Evolutionary conservation across 148 eudicot species (phyloP), one percentile per base, ranked within the genome.

Genomic region (Cornus kousa): DNA sequence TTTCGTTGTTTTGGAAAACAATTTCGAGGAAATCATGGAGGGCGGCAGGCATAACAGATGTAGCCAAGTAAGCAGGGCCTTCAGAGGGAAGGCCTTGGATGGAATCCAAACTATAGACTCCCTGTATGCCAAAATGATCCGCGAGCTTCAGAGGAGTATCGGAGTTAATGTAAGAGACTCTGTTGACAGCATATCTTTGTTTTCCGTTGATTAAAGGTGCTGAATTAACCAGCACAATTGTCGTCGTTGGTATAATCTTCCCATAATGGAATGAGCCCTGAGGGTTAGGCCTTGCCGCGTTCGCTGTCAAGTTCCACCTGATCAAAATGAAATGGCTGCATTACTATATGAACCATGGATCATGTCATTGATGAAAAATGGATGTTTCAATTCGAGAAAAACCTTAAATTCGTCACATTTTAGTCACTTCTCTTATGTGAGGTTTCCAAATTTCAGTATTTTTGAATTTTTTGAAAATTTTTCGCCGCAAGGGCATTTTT

Each of bases 191-290:
- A 81, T 90, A 97, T 10, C 97, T 82, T 78, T 83, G 90, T 66
- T 90, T 97, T 71, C 98, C 97, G 5, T 82, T 87, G 77, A 94
- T 90, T 57, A 87, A 69, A 66, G 92, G 88, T 6, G 97, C 93
- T 55, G 97, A 87, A 77, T 90, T 96, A 23, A 88, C 91, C 64
- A 96, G 84, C 37, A 94, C 84, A 39, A 88, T 78, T 28, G 94
- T 89, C 75, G 77, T 85, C 43, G 95, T 71, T 67, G 81, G 70
- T 28, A 85, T 85, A 68, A 96, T 92, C 53, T 77, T 86, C 23
- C 99, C 99, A 67, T 96, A 96, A 77, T 94, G 99, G 87, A 87
- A 96, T 23, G 99, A 96, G 67, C 99, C 99, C 74, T 96, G 99
- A 57, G 97, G 97, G 85, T 96, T 96, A 0, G 99, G 99, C 78